phyloP scores from a whole-genome alignment of 2,329 filamentous ascomycete species.

The Pyrenophora graminea region DNA sequence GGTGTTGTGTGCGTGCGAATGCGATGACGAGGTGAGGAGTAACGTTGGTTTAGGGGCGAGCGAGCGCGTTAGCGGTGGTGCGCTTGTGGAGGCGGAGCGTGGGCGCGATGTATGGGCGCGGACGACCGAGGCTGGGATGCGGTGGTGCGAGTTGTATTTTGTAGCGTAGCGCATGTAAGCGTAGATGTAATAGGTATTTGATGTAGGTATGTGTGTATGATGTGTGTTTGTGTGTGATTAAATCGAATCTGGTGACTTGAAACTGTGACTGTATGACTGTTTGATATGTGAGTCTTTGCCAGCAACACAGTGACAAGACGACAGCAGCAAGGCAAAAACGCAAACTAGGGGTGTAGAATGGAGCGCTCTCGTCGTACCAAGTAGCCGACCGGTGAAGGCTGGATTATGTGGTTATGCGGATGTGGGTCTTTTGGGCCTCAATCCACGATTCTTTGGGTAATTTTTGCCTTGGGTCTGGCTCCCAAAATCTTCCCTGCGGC shows the following conservation, averaged over 20 bases:
- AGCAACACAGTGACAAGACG: conserved; percentile 1
- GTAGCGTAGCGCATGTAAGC: conserved; percentile 24
- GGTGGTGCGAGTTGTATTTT: conserved; percentile 19
- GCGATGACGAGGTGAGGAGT: conserved; percentile 6
- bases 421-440: conserved; percentile 9
- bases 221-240: not conserved
- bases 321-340: too few relatives aligned
- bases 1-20: not conserved
- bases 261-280: conserved; percentile 1
- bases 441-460: not conserved
- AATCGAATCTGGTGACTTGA: conserved; percentile 4
- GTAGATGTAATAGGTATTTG: not conserved
- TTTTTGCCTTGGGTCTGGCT: not conserved
- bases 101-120: conserved; percentile 10
- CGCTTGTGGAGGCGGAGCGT: conserved; percentile 2
- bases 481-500: too few relatives aligned
- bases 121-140: conserved; percentile 18
- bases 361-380: not conserved
- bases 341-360: too few relatives aligned
- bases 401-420: not conserved
- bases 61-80: conserved; percentile 7
- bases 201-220: not conserved
- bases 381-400: conserved; percentile 1
- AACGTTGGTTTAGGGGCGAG: conserved; percentile 18
- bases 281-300: not conserved